Percentiles rank a stretch among this genome's conserved stretches.
Conservation (phyloP, 208 protist species). For the Trypanosoma melophagium region DNA sequence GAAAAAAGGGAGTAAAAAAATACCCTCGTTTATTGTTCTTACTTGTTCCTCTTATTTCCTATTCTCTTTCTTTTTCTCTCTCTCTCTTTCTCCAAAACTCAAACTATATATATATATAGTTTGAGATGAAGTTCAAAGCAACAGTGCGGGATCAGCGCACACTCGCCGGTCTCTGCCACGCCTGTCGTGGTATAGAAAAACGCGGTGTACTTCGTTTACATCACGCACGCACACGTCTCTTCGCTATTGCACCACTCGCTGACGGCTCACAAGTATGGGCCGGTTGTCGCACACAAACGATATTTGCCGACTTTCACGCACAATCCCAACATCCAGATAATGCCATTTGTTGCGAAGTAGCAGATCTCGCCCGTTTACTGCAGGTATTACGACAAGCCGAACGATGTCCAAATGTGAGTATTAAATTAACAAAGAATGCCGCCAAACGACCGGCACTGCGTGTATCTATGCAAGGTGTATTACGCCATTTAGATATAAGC, state of each 20-base stretch:
- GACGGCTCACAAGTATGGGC: slow-evolving; percentile 79
- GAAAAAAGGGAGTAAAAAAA: no score
- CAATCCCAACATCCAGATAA: slow-evolving; percentile 64
- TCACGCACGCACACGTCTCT: slow-evolving; percentile 55
- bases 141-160: slow-evolving; percentile 56
- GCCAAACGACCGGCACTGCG: slow-evolving; percentile 32
- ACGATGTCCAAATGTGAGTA: slow-evolving; percentile 27
- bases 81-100: not conserved
- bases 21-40: not conserved
- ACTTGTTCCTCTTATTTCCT: slow-evolving; percentile 17
- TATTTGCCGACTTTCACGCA: slow-evolving; percentile 74
- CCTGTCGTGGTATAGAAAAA: slow-evolving; percentile 60
- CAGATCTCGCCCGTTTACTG: slow-evolving; percentile 57
- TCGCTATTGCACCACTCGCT: slow-evolving; percentile 53
- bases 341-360: slow-evolving; percentile 78
- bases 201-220: slow-evolving; percentile 68
- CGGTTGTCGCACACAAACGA: slow-evolving; percentile 46
- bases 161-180: slow-evolving; percentile 54
- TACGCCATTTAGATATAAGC: slow-evolving; percentile 51
- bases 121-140: slow-evolving; percentile 76
- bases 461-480: slow-evolving; percentile 40
- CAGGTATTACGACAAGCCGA: slow-evolving; percentile 73
- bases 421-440: slow-evolving; percentile 54
- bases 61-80: slow-evolving; percentile 20
- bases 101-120: not conserved